Base-by-base conservation (phyloP, 169 alveolate species). In the Plasmodium vivax region DNA sequence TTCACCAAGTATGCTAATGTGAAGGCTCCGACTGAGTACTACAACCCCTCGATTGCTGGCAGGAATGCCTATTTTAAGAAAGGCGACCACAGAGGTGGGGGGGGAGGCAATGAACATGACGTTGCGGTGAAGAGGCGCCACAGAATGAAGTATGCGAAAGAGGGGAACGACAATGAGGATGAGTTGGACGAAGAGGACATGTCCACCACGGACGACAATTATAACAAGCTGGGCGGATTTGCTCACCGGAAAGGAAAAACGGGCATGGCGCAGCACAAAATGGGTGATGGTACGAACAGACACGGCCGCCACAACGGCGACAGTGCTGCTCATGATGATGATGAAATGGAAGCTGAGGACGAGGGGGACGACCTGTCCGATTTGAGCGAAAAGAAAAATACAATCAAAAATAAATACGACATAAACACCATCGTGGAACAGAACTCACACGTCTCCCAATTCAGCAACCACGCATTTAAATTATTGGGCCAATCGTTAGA, bases 1-100 rank as follows among this genome's bases (percentile, higher is more conserved):
- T 93, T 96, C 73, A 93, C 95, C 83, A 81, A 94, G 82, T 95
- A 95, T 79, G 88, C 98, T 5, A 91, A 74, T 72, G 73, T 74
- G 32, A 68, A 68, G 8, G 14, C 77, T 1, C 12, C 77, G 7
- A 68, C 32, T 27, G 77, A 68, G 77, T 68, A 68, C n/a, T 68
- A 68, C n/a, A 7, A 68, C 16, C 8, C 77, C 8, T 27, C 77
- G 4, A 7, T 68, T 27, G 5, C 77, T 30, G 23, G 68, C 16
- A 85, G 16, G 23, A 23, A 47, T 79, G 8, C 83, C 41, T 51
- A 47, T 4, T 32, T 30, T 16, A 75, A 71, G n/a, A 75, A 71
- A 43, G 43, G 23, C 6, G 27, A 30, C 36, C 36, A 82, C 10
- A 82, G 3, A 41, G 19, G 71, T 14, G 41, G 34, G 8, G n/a